A percentile compares a stretch with the other conserved stretches of the same genome.
These are phyloP conservation scores for Gnaphalium uliginosum DNA, from an alignment of 129 eudicot genomes.

Conservation along the genomic window DNA sequence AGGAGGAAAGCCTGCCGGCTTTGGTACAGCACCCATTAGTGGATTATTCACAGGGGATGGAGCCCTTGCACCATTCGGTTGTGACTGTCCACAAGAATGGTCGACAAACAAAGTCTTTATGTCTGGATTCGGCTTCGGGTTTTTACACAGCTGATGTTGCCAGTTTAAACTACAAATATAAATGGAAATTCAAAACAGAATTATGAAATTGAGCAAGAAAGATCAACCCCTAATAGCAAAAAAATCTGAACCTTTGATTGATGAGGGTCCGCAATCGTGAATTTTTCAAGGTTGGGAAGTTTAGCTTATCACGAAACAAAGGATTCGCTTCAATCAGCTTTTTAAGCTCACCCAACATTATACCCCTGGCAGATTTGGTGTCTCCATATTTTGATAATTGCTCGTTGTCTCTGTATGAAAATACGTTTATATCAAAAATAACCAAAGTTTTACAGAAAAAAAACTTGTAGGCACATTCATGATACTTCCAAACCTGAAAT, in stretches of 20 bases:
- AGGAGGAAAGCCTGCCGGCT: constrained; percentile 77
- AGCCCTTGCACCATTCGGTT: constrained; percentile 87
- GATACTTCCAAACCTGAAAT: constrained; percentile 48
- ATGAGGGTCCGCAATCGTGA: constrained; percentile 77
- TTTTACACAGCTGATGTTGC: constrained; percentile 93
- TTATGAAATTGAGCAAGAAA: constrained; percentile 7
- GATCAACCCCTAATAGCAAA: background rate
- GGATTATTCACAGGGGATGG: constrained; percentile 83
- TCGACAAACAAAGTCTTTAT: constrained; percentile 83
- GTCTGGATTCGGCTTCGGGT: constrained; percentile 85
- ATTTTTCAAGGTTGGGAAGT: constrained; percentile 63
- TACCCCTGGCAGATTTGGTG: constrained; percentile 62
- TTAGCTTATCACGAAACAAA: constrained; percentile 58
- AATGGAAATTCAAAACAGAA: constrained; percentile 15
- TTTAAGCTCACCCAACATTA: constrained; percentile 66
- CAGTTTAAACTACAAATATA: constrained; percentile 68
- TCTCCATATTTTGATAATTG: constrained; percentile 66
- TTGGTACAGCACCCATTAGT: constrained; percentile 73
- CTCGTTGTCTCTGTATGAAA: constrained; percentile 50
- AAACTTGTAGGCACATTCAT: background rate
- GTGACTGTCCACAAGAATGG: constrained; percentile 89
- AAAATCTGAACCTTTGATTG: constrained; percentile 60
- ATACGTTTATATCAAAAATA: constrained; percentile 4
- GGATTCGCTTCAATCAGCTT: constrained; percentile 62
- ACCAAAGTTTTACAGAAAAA: constrained; percentile 1